These are phyloP conservation scores for Pholiota adiposa DNA, from an alignment of 1,284 basidiomycete genomes.

Conservation along the genomic window DNA sequence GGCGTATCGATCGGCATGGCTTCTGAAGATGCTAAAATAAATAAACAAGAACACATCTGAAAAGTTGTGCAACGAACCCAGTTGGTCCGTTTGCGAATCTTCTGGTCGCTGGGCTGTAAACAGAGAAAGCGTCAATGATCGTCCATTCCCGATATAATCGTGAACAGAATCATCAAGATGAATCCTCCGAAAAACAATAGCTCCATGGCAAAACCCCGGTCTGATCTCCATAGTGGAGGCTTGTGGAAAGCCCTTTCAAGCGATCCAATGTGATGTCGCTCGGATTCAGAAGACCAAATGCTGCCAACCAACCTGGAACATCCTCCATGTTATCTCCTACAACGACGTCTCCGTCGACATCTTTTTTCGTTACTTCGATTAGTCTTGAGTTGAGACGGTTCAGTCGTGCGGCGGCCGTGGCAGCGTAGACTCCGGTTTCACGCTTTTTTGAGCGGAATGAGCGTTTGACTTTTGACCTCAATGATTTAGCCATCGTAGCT, in stretches of 20 bases:
- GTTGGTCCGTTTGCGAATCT: conserved; percentile 27
- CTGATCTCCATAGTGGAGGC: background rate
- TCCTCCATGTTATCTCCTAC: conserved; percentile 41
- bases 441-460: conserved; percentile 87
- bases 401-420: conserved; percentile 83
- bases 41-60: conserved; percentile 10
- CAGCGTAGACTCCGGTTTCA: conserved; percentile 82
- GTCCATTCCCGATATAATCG: conserved; percentile 35
- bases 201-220: conserved; percentile 11
- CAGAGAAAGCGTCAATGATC: conserved; percentile 39
- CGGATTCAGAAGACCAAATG: conserved; percentile 60
- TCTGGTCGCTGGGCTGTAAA: conserved; percentile 35
- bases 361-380: conserved; percentile 47
- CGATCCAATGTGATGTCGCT: conserved; percentile 54
- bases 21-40: conserved; percentile 41
- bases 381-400: conserved; percentile 80
- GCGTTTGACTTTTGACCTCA: conserved; percentile 89
- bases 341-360: conserved; percentile 44
- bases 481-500: conserved; percentile 85
- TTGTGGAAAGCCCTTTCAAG: conserved; percentile 39
- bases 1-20: conserved; percentile 56
- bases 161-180: conserved; percentile 35
- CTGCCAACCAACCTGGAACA: conserved; percentile 64
- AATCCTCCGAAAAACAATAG: conserved; percentile 19
- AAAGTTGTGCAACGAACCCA: conserved; percentile 35